Base-by-base conservation (phyloP, 2,329 filamentous ascomycete species). In the Esteya vermicola region DNA sequence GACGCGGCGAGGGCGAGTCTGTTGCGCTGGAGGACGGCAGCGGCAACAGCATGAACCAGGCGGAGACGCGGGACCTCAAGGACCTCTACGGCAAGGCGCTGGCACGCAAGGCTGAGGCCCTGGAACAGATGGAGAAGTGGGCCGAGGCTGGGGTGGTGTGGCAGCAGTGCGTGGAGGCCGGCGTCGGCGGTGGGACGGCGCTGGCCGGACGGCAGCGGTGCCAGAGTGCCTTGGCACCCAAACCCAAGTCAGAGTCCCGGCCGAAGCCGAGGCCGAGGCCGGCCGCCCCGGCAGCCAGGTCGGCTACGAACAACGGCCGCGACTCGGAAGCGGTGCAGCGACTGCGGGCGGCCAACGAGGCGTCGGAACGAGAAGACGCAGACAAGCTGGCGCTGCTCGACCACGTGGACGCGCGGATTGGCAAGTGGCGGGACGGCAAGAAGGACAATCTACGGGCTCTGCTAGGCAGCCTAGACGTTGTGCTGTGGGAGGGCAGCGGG, bases 111-210 rank as follows among this genome's bases (percentile, higher is more conserved):
- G 91, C 91, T 1, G 91, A 98, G 60, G 91, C 86, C 1, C 68
- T 96, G 8, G 91, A 98, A 58, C 82, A 94, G 54, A 81, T 98
- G 68, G 91, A 98, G 62, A 85, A 81, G 55, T 98, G 89, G 89
- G 61, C 64, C 3, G 89, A 96, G 38, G 91, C 91, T 2, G 78
- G 76, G 0, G 63, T 67, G 2, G 77, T 83, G 1, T 98, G 91
- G 91, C 77, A 79, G 51, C 64, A 73, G 40, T 88, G 85, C 26
- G 82, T 96, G 2, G 82, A 93, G 58, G 75, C 74, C 21, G 85
- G 88, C 4, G 75, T 93, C 14, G 89, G 91, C n/a, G 89, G 86
- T 8, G 67, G 81, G 8, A 81, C 81, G 9, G 86, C 85, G 38
- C 81, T 85, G 31, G 81, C 88, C 50, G 91, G 89, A 1, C 77